phyloP scores from a whole-genome alignment of 768 basidiomycete genomes.

The Pleurotus cornucopiae region DNA sequence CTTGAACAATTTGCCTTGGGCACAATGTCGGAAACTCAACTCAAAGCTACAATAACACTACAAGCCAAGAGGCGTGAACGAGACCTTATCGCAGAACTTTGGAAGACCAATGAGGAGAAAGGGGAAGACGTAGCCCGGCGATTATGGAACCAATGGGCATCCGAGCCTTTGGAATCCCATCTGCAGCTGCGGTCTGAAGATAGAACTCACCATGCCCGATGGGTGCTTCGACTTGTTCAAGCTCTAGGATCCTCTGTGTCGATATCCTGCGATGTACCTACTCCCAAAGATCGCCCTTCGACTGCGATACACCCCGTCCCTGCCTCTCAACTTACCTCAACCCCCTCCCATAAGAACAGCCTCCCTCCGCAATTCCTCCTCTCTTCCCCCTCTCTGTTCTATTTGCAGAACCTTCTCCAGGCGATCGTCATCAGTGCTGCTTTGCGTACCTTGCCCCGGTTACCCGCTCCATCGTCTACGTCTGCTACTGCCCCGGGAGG shows the following conservation, averaged over 20 bases:
- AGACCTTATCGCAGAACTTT: slow-evolving; percentile 46
- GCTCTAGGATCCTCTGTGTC: slow-evolving; percentile 35
- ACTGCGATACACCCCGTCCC: neutral
- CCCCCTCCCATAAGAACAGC: slow-evolving; percentile 26
- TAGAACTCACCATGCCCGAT: slow-evolving; percentile 20
- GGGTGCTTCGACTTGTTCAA: slow-evolving; percentile 46
- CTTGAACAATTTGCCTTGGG: slow-evolving; percentile 63
- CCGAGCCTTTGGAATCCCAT: slow-evolving; percentile 10
- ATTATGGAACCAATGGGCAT: slow-evolving; percentile 30
- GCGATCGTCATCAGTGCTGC: slow-evolving; percentile 64
- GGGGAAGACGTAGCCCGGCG: slow-evolving; percentile 24
- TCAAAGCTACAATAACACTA: slow-evolving; percentile 40
- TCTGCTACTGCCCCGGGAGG: slow-evolving; percentile 11
- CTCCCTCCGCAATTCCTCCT: slow-evolving; percentile 71
- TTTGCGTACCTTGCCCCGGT: slow-evolving; percentile 50
- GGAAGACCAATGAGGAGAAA: slow-evolving; percentile 28
- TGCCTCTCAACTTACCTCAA: neutral
- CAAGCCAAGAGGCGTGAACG: slow-evolving; percentile 56
- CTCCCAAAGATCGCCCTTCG: slow-evolving; percentile 12
- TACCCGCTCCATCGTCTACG: slow-evolving; percentile 20
- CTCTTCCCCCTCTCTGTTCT: slow-evolving; percentile 45
- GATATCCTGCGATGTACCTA: slow-evolving; percentile 36
- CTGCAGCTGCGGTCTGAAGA: slow-evolving; percentile 10
- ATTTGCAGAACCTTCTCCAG: slow-evolving; percentile 67
- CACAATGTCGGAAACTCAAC: slow-evolving; percentile 60